phyloP scores from a whole-genome alignment of 2,329 filamentous ascomycete species.

The Exophiala mesophila region DNA sequence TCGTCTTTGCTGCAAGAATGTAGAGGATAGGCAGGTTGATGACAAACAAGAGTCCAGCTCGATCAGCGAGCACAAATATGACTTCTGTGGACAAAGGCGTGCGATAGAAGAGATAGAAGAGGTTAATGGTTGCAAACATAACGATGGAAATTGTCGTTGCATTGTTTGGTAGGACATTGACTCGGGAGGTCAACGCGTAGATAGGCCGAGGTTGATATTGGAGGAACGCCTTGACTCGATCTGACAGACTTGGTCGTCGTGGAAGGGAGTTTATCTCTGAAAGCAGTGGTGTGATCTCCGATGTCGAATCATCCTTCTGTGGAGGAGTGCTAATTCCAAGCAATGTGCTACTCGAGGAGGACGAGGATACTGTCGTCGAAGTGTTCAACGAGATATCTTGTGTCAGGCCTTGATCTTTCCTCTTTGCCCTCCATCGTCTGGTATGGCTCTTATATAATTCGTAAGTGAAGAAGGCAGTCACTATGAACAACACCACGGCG shows the following conservation, averaged over 20 bases:
- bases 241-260: conserved; percentile 3
- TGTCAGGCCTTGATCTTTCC: not conserved
- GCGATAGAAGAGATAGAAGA: conserved; percentile 55
- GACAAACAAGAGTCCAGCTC: conserved; percentile 50
- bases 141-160: conserved; percentile 50
- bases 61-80: conserved; percentile 56
- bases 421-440: conserved; percentile 1
- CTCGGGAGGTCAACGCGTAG: conserved; percentile 47
- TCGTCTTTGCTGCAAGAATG: conserved; percentile 58
- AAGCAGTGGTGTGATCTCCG: conserved; percentile 12
- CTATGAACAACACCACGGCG: conserved; percentile 7
- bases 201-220: conserved; percentile 56
- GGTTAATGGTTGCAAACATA: conserved; percentile 49
- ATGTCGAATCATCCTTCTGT: conserved; percentile 10
- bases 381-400: not conserved
- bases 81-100: conserved; percentile 46
- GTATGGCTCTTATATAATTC: not conserved
- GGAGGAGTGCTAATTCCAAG: conserved; percentile 17
- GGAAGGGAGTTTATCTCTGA: not conserved
- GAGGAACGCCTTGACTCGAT: conserved; percentile 30
- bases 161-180: conserved; percentile 53
- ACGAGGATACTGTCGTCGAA: conserved; percentile 4
- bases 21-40: conserved; percentile 53
- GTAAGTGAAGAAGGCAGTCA: conserved; percentile 5
- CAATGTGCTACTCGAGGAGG: conserved; percentile 25